Base-by-base conservation (phyloP, 805 yeast genomes). In the Priceomyces fermenticarens region DNA sequence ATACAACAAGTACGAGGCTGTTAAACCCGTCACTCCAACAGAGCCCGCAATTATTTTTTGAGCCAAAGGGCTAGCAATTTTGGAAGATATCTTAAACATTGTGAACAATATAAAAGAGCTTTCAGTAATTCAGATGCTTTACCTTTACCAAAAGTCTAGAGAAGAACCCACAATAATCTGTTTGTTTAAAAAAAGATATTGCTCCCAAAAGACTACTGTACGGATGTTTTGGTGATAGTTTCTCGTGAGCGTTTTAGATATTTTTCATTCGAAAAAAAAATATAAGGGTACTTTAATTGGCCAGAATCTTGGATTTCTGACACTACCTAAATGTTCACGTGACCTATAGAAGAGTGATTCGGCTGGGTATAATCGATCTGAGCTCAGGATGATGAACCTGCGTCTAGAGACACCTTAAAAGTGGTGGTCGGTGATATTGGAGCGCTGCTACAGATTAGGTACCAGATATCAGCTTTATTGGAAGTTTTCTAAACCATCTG, bases 1-100 rank as follows among this genome's bases (percentile, higher is more conserved):
- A 72, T 88, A 88, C 60, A 86, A 73, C 58, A 85, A 72, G 65
- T 84, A 85, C 44, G 93, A 85, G 35, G 95, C 88, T 43, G 88
- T 77, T 47, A 86, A 71, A 52, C 95, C 96, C 44, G 87, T 76
- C 38, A 80, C 76, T 45, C 86, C 88, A 53, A 81, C 83, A 44
- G 81, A 71, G 56, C 83, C 83, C 52, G 77, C 73, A 54, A 82
- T 68, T 55, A 73, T 58, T 58, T 73, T 82, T 57, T 75, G 78
- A 53, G 62, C 50, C 50, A 62, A 39, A 39, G 57, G 47, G 39
- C 46, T 36, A 36, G 48, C 47, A 37, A 34, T 35, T 43, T 51
- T 16, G 36, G 44, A 49, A 38, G 45, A 35, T 30, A 52, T 32
- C 38, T 43, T 53, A 42, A 54, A 54, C 58, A 54, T 54, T 17